Evolutionary conservation across 2,329 filamentous ascomycete genomes (phyloP).

Genomic region (Alternaria rosae): DNA sequence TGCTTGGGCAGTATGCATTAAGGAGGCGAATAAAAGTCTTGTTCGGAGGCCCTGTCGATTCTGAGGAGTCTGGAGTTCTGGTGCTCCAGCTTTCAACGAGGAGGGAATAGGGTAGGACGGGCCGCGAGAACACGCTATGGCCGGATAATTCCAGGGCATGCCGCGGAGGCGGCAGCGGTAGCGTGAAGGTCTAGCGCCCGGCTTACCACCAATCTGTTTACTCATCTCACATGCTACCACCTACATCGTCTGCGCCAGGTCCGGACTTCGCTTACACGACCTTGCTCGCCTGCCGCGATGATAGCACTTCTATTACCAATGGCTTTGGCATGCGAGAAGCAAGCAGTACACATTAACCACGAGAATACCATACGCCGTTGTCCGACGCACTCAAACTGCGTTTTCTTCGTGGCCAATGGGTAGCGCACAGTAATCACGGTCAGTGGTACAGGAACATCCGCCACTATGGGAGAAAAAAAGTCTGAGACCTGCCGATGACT

Average conservation of each 20-base stretch:
- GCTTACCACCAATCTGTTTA: conserved; percentile 2
- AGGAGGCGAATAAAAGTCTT: background rate
- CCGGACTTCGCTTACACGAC: conserved; percentile 2
- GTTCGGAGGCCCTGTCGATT: background rate
- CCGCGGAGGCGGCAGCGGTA: conserved; percentile 3
- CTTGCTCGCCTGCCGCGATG: background rate
- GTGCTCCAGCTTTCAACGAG: conserved; percentile 1
- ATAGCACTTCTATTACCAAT: background rate
- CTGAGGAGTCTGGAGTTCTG: background rate
- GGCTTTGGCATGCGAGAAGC: background rate
- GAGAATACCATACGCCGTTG: background rate
- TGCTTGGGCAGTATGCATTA: background rate
- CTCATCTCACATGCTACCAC: conserved; percentile 3
- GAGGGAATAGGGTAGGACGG: conserved; percentile 6
- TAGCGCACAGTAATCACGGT: background rate
- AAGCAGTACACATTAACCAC: background rate
- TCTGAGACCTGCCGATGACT: background rate
- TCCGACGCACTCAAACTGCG: background rate
- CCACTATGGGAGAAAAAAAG: background rate
- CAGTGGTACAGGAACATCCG: background rate
- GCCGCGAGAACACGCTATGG: conserved; percentile 6
- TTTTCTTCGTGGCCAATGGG: background rate
- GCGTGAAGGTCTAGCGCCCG: conserved; percentile 5
- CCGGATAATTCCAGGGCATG: conserved; percentile 8
- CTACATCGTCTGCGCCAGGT: conserved; percentile 1